phyloP scores from a whole-genome alignment of 352 stramenopile species.

The Phytophthora sp. region DNA sequence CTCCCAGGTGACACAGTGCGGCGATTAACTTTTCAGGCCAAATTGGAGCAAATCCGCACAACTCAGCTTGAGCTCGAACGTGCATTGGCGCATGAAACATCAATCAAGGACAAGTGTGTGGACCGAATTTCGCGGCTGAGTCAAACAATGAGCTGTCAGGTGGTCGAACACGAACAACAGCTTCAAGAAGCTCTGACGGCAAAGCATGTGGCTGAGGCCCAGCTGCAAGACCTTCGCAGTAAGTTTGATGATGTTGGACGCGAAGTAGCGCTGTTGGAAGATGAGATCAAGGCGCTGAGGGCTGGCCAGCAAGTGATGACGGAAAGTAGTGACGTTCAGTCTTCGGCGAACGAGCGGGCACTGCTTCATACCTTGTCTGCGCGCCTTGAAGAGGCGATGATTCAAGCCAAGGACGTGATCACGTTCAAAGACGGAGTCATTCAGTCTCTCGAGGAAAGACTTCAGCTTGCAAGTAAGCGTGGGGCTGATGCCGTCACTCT shows the following conservation, averaged over 20 bases:
- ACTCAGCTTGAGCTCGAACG: slow-evolving; percentile 44
- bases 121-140: slow-evolving; percentile 73
- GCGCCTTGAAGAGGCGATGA: slow-evolving; percentile 65
- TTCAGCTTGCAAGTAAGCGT: slow-evolving; percentile 42
- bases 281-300: slow-evolving; percentile 53
- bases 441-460: slow-evolving; percentile 46
- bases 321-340: slow-evolving; percentile 1
- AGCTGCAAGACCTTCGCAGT: slow-evolving; percentile 43
- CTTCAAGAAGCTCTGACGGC: slow-evolving; percentile 48
- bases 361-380: slow-evolving; percentile 65
- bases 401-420: slow-evolving; percentile 74
- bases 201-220: slow-evolving; percentile 41
- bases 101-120: slow-evolving; percentile 75
- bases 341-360: slow-evolving; percentile 34
- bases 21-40: slow-evolving; percentile 48
- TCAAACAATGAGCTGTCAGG: slow-evolving; percentile 72
- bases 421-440: slow-evolving; percentile 72
- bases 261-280: slow-evolving; percentile 52
- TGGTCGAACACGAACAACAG: slow-evolving; percentile 67
- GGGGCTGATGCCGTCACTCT: slow-evolving; percentile 19
- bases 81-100: slow-evolving; percentile 47
- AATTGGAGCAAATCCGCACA: slow-evolving; percentile 47
- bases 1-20: slow-evolving; percentile 21
- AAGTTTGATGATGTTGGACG: slow-evolving; percentile 55
- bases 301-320: not conserved